These are phyloP conservation scores for Carpinus fangiana DNA, from an alignment of 306 rosid genomes.

Conservation along the genomic window DNA sequence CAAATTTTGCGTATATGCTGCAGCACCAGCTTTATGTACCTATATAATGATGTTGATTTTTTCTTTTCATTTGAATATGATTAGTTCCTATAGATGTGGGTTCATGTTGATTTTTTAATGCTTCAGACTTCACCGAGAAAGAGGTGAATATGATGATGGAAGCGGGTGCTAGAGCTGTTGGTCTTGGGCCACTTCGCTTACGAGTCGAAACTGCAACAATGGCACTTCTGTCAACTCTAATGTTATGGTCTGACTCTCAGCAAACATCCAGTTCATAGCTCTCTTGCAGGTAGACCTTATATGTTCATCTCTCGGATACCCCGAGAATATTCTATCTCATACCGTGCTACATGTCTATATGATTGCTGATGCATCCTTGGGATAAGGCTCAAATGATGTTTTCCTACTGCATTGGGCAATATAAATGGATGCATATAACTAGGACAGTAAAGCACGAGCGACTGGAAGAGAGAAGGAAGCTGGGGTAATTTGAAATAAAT, in stretches of 20 bases:
- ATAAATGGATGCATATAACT: slow-evolving; percentile 1
- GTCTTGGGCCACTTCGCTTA: slow-evolving; percentile 84
- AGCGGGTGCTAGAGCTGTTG: slow-evolving; percentile 77
- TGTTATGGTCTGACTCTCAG: slow-evolving; percentile 83
- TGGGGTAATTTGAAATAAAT: not conserved
- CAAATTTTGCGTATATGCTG: not conserved
- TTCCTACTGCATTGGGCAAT: not conserved
- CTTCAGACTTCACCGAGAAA: slow-evolving; percentile 77
- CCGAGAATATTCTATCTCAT: not conserved
- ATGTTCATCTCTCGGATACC: slow-evolving; percentile 20
- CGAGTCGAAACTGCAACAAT: slow-evolving; percentile 94
- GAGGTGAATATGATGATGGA: slow-evolving; percentile 62
- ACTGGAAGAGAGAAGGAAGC: not conserved
- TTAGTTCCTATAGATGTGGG: slow-evolving; percentile 4
- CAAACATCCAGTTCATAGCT: slow-evolving; percentile 29
- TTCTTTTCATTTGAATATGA: slow-evolving; percentile 10
- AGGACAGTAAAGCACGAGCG: not conserved
- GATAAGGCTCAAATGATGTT: not conserved
- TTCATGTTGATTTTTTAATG: slow-evolving; percentile 23
- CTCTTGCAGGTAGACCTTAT: slow-evolving; percentile 26
- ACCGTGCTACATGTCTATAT: not conserved
- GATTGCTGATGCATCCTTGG: slow-evolving; percentile 4
- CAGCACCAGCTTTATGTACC: not conserved
- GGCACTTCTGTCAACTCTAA: slow-evolving; percentile 70
- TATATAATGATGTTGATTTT: not conserved